Conservation (phyloP, 225 moss, liverwort and hornwort species). For the Marchantia paleacea region DNA sequence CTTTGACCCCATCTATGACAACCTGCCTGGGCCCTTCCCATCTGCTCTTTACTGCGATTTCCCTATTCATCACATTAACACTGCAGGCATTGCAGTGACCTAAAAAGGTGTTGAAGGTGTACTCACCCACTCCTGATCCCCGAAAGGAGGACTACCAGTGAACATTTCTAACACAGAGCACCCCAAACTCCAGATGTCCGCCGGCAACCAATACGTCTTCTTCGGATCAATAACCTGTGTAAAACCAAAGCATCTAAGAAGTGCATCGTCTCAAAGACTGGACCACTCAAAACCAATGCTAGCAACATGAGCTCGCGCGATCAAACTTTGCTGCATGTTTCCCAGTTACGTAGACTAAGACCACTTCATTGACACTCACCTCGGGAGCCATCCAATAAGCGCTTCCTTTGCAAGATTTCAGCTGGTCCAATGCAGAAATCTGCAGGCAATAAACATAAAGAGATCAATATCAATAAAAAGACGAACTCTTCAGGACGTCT, state of each 20-base stretch:
- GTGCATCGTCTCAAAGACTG: background rate
- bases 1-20: no score
- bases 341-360: background rate
- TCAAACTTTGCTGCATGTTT: background rate
- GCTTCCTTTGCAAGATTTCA: slow-evolving; percentile 88
- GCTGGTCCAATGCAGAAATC: slow-evolving; percentile 79
- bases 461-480: background rate
- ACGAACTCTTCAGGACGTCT: no score
- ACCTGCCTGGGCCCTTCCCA: no score
- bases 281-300: background rate
- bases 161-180: slow-evolving; percentile 91
- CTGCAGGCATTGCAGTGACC: background rate
- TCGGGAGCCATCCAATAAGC: slow-evolving; percentile 99
- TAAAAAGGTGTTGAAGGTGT: background rate
- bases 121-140: slow-evolving; percentile 61
- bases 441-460: slow-evolving; percentile 24
- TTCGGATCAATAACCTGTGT: slow-evolving; percentile 77
- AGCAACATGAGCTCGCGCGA: background rate
- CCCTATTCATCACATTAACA: background rate
- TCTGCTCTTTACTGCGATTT: no score
- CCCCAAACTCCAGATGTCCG: slow-evolving; percentile 95
- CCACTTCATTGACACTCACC: slow-evolving; percentile 36
- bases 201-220: slow-evolving; percentile 78
- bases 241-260: background rate
- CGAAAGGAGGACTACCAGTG: slow-evolving; percentile 80